phyloP scores from a whole-genome alignment of 148 eudicot genomes.

The Polygonum aviculare region DNA sequence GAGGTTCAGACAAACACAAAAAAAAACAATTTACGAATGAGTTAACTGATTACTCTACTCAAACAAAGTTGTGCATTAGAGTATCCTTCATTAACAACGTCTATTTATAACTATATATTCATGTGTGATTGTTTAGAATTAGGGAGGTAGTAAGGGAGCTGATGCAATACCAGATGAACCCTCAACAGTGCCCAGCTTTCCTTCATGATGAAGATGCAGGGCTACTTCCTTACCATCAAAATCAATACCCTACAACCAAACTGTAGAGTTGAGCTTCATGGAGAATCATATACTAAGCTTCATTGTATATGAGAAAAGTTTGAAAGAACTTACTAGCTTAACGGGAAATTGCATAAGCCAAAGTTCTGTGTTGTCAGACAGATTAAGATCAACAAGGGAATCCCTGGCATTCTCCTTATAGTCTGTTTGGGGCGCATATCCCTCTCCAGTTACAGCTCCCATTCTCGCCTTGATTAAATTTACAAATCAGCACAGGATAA shows the following conservation, averaged over 20 bases:
- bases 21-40: no score
- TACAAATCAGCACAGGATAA: neutral
- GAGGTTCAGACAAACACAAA: no score
- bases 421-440: conserved; percentile 27
- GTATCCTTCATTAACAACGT: neutral
- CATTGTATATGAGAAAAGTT: neutral
- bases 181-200: conserved; percentile 51
- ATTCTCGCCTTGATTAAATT: neutral
- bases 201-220: conserved; percentile 48
- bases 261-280: neutral
- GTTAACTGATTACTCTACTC: neutral
- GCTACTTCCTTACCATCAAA: conserved; percentile 53
- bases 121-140: neutral
- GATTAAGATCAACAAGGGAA: conserved; percentile 39
- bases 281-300: neutral
- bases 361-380: conserved; percentile 48
- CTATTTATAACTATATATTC: neutral
- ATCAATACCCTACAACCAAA: conserved; percentile 42
- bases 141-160: neutral
- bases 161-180: conserved; percentile 43
- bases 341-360: conserved; percentile 79
- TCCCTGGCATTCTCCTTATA: conserved; percentile 44
- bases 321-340: conserved; percentile 32
- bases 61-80: neutral
- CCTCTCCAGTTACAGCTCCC: conserved; percentile 14